Conservation (phyloP, 768 basidiomycete species). For the Leccinum subgranulosum region DNA sequence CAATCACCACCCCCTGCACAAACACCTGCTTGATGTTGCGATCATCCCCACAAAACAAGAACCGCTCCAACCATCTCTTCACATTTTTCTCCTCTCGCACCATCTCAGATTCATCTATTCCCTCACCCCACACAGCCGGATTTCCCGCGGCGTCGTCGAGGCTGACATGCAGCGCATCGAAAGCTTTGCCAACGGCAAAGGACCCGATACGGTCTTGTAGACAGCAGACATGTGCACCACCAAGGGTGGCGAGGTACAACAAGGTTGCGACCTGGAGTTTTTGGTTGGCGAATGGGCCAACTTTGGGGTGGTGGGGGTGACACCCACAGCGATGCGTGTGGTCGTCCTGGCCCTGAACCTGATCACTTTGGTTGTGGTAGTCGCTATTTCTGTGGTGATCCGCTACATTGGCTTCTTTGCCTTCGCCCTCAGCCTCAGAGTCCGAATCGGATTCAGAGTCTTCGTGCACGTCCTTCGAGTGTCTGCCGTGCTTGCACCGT, state of each 20-base stretch:
- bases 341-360: background rate
- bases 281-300: conserved; percentile 42
- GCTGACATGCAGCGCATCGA: conserved; percentile 80
- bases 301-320: background rate
- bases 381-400: background rate
- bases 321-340: background rate
- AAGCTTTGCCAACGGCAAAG: conserved; percentile 75
- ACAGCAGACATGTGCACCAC: conserved; percentile 80
- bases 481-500: background rate
- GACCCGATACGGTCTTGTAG: conserved; percentile 66
- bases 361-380: background rate
- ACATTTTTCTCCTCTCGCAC: conserved; percentile 31
- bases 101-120: conserved; percentile 20
- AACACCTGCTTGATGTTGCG: conserved; percentile 78
- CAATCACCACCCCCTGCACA: conserved; percentile 74
- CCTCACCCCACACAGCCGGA: conserved; percentile 51
- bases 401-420: background rate
- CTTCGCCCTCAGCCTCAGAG: background rate
- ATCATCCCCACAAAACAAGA: conserved; percentile 84
- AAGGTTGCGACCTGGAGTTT: conserved; percentile 69
- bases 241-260: conserved; percentile 85
- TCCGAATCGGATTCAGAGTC: background rate
- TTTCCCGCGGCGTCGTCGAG: conserved; percentile 49
- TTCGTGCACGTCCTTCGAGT: background rate
- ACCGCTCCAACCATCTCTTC: conserved; percentile 66